Evolutionary conservation across 805 yeast genomes (phyloP), one percentile per base, ranked within the genome.

Genomic region (Cyberlindnera americana): DNA sequence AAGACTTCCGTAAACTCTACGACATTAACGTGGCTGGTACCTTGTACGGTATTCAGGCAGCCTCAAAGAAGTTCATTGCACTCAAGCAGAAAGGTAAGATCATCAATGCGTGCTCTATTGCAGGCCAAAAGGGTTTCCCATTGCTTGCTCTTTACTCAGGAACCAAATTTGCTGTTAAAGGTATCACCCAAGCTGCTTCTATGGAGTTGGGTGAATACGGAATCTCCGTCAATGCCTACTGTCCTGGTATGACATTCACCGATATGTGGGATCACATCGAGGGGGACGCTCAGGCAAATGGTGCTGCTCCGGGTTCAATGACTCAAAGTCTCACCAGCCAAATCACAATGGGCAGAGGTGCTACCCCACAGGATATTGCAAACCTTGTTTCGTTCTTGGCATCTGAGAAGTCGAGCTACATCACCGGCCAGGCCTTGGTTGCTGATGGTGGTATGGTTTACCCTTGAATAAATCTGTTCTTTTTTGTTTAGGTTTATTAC

Each of bases 191-290:
- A 40, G 50, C 61, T 14, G 61, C 65, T 38, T 67, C 72, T 3
- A 53, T 60, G 33, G 72, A 67, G 42, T 49, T 60, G 44, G 69
- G 68, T 0, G 38, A 49, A 10, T 35, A 59, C 23, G 58, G 61
- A 30, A 62, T 67, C 41, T 59, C 65, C n/a, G 65, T 66, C 15
- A 67, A 67, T 44, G 47, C 61, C 4, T 60, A 64, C 42, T 62
- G 64, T 43, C 71, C 70, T n/a, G 72, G 69, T 25, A 60, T 61
- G 36, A 67, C 65, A 13, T 47, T 57, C 16, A 66, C 72, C 2
- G 64, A 65, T 41, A 56, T 67, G 60, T 54, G 62, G 56, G 63
- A 59, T 33, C 38, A 50, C 19, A 54, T 60, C 25, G 64, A 60
- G 45, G 40, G 40, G n/a, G 40, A 50, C 43, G 35, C 56, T 38